phyloP scores from a whole-genome alignment of 768 basidiomycete species.

The Gyrodon lividus region DNA sequence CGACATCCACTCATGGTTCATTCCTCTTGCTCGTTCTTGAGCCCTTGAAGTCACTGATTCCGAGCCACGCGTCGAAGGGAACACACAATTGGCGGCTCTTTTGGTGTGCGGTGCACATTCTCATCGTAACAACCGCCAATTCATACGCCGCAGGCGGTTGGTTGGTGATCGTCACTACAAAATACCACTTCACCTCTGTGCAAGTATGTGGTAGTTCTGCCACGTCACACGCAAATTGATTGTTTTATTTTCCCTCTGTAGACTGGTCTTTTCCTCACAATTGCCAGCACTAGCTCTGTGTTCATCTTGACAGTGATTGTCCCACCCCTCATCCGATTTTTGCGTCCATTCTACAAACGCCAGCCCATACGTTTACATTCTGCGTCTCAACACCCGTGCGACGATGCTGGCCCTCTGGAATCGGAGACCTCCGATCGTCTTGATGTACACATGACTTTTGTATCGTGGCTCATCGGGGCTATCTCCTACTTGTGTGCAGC shows the following conservation, averaged over 20 bases:
- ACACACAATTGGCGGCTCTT: slow-evolving; percentile 29
- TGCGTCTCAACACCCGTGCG: not conserved
- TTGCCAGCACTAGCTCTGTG: slow-evolving; percentile 12
- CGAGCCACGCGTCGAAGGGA: slow-evolving; percentile 16
- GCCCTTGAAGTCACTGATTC: slow-evolving; percentile 24
- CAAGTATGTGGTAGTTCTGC: slow-evolving; percentile 14
- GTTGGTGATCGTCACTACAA: slow-evolving; percentile 25
- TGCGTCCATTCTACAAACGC: slow-evolving; percentile 28
- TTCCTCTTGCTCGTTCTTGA: slow-evolving; percentile 15
- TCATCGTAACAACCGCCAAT: slow-evolving; percentile 19
- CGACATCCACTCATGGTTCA: not conserved
- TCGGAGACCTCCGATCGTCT: slow-evolving; percentile 24
- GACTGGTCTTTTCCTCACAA: slow-evolving; percentile 30
- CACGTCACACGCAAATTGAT: not conserved
- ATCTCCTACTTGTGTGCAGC: slow-evolving; percentile 15
- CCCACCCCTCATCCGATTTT: slow-evolving; percentile 22
- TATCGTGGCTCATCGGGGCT: slow-evolving; percentile 16
- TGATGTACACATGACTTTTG: slow-evolving; percentile 28
- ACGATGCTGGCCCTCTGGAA: not conserved
- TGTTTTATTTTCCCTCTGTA: not conserved
- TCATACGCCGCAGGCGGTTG: slow-evolving; percentile 15
- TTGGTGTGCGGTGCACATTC: slow-evolving; percentile 27
- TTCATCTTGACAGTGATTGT: slow-evolving; percentile 19
- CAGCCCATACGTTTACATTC: not conserved
- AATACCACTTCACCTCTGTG: slow-evolving; percentile 27